A percentile compares a stretch with the other conserved stretches of the same genome.
Evolutionary conservation across 257 asterid species (phyloP).

Genomic region (Avicennia marina): DNA sequence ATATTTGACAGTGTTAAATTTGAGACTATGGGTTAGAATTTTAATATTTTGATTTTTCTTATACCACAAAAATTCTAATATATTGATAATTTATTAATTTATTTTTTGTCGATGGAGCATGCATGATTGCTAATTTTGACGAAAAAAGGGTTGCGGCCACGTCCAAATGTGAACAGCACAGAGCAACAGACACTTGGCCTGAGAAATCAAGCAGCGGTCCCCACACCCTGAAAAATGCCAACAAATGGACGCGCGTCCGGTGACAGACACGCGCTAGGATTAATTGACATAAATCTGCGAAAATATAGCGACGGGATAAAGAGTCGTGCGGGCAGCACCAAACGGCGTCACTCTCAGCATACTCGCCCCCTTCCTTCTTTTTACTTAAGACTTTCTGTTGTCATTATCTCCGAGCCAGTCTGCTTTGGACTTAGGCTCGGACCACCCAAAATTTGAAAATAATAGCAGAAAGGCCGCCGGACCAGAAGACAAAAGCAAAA

Average conservation of each 20-base stretch:
- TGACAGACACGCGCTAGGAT: slow-evolving; percentile 27
- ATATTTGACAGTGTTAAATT: no score
- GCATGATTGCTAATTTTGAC: no score
- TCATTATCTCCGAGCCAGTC: slow-evolving; percentile 29
- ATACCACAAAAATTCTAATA: no score
- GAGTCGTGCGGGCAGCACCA: slow-evolving; percentile 22
- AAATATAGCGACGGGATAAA: slow-evolving; percentile 13
- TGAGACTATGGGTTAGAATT: no score
- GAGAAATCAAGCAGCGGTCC: slow-evolving; percentile 26
- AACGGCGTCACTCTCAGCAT: slow-evolving; percentile 40
- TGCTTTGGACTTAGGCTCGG: slow-evolving; percentile 49
- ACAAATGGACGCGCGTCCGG: slow-evolving; percentile 10
- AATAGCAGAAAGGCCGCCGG: slow-evolving; percentile 37
- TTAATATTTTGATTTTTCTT: no score
- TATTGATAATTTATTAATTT: no score
- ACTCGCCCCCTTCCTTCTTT: slow-evolving; percentile 27
- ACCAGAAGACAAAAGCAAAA: slow-evolving; percentile 27
- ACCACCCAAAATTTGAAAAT: slow-evolving; percentile 17
- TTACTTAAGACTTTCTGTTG: no score
- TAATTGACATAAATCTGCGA: slow-evolving; percentile 21
- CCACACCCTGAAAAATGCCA: neutral
- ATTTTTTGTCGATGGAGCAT: no score
- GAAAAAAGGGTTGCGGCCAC: no score
- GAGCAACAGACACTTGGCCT: slow-evolving; percentile 11
- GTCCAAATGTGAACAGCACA: slow-evolving; percentile 5